Percentiles rank a stretch among this genome's conserved stretches.
Evolutionary conservation across 1,284 basidiomycete species (phyloP).

Genomic region (Meripilus lineatus): DNA sequence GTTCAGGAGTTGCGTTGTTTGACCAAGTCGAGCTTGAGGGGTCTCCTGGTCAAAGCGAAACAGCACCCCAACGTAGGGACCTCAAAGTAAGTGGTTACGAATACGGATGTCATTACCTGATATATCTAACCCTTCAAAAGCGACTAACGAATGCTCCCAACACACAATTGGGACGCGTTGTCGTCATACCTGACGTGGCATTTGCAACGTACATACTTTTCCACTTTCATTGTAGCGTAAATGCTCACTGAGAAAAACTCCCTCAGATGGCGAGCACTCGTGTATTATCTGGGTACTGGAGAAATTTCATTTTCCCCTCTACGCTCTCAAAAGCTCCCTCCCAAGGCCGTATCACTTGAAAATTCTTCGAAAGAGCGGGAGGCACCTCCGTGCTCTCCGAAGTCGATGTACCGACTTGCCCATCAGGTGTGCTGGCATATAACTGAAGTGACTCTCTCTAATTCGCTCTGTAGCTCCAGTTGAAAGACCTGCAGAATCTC

Average conservation of each 20-base stretch:
- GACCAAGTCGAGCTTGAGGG: neutral
- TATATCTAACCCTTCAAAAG: neutral
- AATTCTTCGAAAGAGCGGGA: too few species aligned
- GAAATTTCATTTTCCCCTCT: conserved; percentile 18
- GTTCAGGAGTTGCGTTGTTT: neutral
- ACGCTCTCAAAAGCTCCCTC: too few species aligned
- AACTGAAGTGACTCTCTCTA: too few species aligned
- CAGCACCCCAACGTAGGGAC: too few species aligned
- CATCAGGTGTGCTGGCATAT: too few species aligned
- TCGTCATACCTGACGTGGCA: conserved; percentile 17
- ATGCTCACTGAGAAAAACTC: neutral
- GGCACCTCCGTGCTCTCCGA: too few species aligned
- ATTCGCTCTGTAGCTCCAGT: too few species aligned
- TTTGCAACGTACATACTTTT: conserved; percentile 16
- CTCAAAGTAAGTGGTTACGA: too few species aligned
- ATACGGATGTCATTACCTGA: neutral
- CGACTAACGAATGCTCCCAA: neutral
- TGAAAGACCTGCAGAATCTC: too few species aligned
- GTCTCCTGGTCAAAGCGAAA: too few species aligned
- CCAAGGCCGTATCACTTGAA: too few species aligned
- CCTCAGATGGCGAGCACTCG: conserved; percentile 17
- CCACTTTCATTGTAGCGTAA: neutral
- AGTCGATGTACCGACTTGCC: too few species aligned
- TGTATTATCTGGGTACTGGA: conserved; percentile 18
- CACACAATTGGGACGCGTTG: conserved; percentile 2